These are phyloP conservation scores for Yarrowia deformans DNA, from an alignment of 805 yeast species.

Conservation along the genomic window DNA sequence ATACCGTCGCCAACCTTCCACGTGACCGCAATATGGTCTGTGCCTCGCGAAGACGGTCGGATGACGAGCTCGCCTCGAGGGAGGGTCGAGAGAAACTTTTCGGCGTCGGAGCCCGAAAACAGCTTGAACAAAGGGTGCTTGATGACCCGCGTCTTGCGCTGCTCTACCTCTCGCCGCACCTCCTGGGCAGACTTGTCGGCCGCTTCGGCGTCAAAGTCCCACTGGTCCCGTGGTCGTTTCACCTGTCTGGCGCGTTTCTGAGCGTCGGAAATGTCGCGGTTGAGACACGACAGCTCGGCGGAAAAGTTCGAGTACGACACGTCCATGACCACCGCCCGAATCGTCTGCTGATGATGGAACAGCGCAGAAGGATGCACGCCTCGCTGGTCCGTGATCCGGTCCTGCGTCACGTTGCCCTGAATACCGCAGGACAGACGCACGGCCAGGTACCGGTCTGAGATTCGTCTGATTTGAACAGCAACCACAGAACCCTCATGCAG, in stretches of 20 bases:
- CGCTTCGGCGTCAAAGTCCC: conserved; percentile 77
- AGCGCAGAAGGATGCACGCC: conserved; percentile 45
- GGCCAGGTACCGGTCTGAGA: conserved; percentile 54
- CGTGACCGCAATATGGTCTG: conserved; percentile 86
- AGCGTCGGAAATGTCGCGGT: conserved; percentile 67
- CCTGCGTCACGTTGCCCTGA: conserved; percentile 58
- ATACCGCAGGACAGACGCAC: conserved; percentile 65
- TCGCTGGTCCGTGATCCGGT: conserved; percentile 51
- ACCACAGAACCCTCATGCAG: conserved; percentile 73
- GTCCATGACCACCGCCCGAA: conserved; percentile 77
- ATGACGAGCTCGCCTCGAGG: conserved; percentile 91
- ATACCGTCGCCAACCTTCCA: conserved; percentile 94
- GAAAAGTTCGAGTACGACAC: conserved; percentile 77
- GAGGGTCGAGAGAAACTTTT: conserved; percentile 86
- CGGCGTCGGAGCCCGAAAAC: conserved; percentile 87
- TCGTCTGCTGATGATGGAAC: conserved; percentile 70
- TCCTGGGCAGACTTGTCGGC: conserved; percentile 64
- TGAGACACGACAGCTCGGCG: conserved; percentile 75
- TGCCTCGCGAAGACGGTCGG: conserved; percentile 92
- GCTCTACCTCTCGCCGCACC: conserved; percentile 65
- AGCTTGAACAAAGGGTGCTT: conserved; percentile 92
- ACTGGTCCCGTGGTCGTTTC: conserved; percentile 52
- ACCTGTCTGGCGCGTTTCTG: conserved; percentile 49
- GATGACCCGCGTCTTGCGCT: conserved; percentile 75
- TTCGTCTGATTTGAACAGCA: conserved; percentile 76